Percentiles rank a stretch among this genome's conserved stretches.
Evolutionary conservation across 2,329 filamentous ascomycete species (phyloP).

Genomic region (Neofusicoccum sp.): DNA sequence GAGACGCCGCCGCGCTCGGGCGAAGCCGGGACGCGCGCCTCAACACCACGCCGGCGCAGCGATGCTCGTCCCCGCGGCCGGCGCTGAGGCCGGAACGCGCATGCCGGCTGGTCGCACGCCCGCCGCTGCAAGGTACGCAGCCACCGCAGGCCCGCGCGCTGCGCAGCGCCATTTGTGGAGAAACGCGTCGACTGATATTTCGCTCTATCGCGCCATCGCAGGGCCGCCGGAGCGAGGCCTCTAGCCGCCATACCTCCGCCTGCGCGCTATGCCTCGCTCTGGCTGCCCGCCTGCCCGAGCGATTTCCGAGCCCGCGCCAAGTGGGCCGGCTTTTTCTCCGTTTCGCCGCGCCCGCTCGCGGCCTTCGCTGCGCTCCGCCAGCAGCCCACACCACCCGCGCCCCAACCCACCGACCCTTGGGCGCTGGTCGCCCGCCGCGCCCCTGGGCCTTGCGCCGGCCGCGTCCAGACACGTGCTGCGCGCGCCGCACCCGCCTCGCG

Average conservation of each 20-base stretch:
- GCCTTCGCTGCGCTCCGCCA: slow-evolving; percentile 10
- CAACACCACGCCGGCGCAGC: slow-evolving; percentile 8
- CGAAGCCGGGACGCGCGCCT: slow-evolving; percentile 10
- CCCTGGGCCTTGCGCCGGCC: slow-evolving; percentile 1
- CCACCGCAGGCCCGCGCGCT: slow-evolving; percentile 7
- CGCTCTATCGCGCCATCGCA: slow-evolving; percentile 15
- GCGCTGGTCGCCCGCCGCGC: background rate
- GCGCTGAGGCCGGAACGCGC: slow-evolving; percentile 1
- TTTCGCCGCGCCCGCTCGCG: background rate
- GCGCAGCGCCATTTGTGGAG: slow-evolving; percentile 14
- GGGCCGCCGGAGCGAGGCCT: slow-evolving; percentile 10
- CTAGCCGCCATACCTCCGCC: background rate
- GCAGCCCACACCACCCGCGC: slow-evolving; percentile 3
- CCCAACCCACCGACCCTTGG: background rate
- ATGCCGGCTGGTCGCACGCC: background rate
- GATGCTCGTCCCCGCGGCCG: background rate
- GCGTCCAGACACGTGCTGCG: slow-evolving; percentile 6
- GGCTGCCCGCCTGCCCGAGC: background rate
- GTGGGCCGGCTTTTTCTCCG: slow-evolving; percentile 12
- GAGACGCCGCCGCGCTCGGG: background rate
- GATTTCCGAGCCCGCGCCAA: background rate
- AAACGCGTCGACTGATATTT: slow-evolving; percentile 14
- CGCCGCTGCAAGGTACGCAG: slow-evolving; percentile 2
- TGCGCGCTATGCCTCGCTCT: background rate
- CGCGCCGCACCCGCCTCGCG: slow-evolving; percentile 1